Percentiles rank a stretch among this genome's conserved stretches.
These are phyloP conservation scores for Myotisia sp. DNA, from an alignment of 2,329 filamentous ascomycete genomes.

Conservation along the genomic window DNA sequence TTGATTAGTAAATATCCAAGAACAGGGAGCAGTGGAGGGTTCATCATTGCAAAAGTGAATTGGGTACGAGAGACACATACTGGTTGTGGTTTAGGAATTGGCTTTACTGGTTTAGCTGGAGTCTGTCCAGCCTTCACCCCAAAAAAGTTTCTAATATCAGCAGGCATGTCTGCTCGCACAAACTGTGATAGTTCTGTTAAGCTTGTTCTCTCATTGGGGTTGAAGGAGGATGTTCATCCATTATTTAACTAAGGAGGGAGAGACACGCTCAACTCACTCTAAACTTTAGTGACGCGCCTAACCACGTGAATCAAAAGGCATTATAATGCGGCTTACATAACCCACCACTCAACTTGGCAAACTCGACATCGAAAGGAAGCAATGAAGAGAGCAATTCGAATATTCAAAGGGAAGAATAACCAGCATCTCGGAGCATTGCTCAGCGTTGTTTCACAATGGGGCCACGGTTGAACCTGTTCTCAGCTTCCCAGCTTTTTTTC, in stretches of 20 bases:
- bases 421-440: background rate
- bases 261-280: slow-evolving; percentile 1
- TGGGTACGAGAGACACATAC: slow-evolving; percentile 16
- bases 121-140: slow-evolving; percentile 54
- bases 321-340: slow-evolving; percentile 4
- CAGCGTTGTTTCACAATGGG: slow-evolving; percentile 17
- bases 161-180: slow-evolving; percentile 45
- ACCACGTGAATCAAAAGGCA: slow-evolving; percentile 6
- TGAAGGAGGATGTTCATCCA: no score
- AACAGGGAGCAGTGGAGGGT: no score
- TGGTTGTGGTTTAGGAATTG: slow-evolving; percentile 29
- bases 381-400: background rate
- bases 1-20: slow-evolving; percentile 5
- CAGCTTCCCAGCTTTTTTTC: slow-evolving; percentile 22
- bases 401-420: no score
- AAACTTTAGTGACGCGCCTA: slow-evolving; percentile 9
- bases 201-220: no score
- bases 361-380: background rate
- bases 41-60: slow-evolving; percentile 6
- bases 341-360: slow-evolving; percentile 1
- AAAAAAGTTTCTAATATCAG: slow-evolving; percentile 86
- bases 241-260: no score
- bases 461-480: slow-evolving; percentile 23
- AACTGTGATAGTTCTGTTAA: no score
- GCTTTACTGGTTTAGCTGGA: slow-evolving; percentile 34